phyloP scores from a whole-genome alignment of 176 grass and related monocot genomes.

The Dendrocalamus sinicus region DNA sequence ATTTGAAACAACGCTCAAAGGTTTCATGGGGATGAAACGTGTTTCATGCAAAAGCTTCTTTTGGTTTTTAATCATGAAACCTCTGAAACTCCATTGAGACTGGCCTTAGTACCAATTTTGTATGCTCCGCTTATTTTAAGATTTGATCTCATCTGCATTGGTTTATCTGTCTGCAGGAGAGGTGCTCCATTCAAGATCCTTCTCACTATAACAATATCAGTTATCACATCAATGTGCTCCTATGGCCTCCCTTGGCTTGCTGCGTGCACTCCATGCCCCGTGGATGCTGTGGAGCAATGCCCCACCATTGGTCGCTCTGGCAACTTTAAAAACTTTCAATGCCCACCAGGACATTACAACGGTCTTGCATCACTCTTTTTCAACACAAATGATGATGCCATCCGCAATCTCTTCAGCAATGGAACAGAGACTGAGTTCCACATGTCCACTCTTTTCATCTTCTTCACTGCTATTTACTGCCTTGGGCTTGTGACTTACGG shows the following conservation, averaged over 20 bases:
- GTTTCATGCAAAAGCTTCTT: too few relatives aligned
- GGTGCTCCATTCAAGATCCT: slow-evolving; percentile 92
- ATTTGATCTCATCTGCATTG: background rate
- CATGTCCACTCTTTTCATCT: slow-evolving; percentile 72
- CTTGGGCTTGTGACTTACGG: slow-evolving; percentile 81
- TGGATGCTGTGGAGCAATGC: slow-evolving; percentile 58
- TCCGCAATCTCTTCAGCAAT: slow-evolving; percentile 86
- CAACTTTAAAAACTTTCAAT: slow-evolving; percentile 93
- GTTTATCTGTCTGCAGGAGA: slow-evolving; percentile 58
- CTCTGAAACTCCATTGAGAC: too few relatives aligned
- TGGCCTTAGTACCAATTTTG: too few relatives aligned
- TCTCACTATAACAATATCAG: slow-evolving; percentile 71
- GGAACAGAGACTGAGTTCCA: slow-evolving; percentile 64
- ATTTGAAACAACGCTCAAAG: too few relatives aligned
- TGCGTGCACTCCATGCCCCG: slow-evolving; percentile 70
- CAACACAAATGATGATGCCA: slow-evolving; percentile 94
- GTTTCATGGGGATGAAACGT: too few relatives aligned
- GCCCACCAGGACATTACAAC: slow-evolving; percentile 81
- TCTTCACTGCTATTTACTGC: slow-evolving; percentile 72
- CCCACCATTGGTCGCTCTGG: slow-evolving; percentile 82
- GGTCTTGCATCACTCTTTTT: slow-evolving; percentile 93
- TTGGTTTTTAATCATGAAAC: too few relatives aligned
- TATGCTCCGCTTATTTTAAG: too few relatives aligned
- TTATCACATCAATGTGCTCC: slow-evolving; percentile 82
- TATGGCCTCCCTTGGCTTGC: slow-evolving; percentile 90